Evolutionary conservation across 169 alveolate genomes (phyloP), one percentile per base, ranked within the genome.

Genomic region (Cryptosporidium tyzzeri): DNA sequence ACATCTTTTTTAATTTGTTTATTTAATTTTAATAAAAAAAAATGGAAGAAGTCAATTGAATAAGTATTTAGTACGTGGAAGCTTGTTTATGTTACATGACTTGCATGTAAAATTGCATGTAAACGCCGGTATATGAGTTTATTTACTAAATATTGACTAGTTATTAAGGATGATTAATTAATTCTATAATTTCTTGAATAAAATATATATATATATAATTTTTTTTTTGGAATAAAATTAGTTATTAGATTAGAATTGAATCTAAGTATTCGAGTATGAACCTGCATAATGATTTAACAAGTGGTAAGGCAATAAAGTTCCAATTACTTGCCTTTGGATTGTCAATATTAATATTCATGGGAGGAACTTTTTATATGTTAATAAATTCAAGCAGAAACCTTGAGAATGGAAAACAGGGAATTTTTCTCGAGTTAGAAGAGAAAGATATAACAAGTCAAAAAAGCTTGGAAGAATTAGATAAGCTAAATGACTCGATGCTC

Each of bases 61-160:
- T 21, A 26, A 55, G 14, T 45, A 70, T 44, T 53, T 73, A 41
- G 35, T 53, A 73, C 68, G 70, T 53, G 70, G 70, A 73, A 73
- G 70, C 67, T 71, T 51, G 10, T 18, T 21, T 33, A n/a, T 53
- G 23, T 59, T 55, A 62, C 71, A 59, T 59, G 86, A n/a, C 33
- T n/a, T 41, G 71, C 86, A 73, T 73, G 86, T 73, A 53, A 69
- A 69, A 23, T 73, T 73, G 68, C 61, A 73, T 53, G 68, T 37
- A 58, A 73, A 73, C 6, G 26, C 62, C 86, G 53, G 86, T 73
- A 53, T 73, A 3, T 10, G 48, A 41, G 33, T 18, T 37, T 73
- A 16, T 41, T 48, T 55, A n/a, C 53, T 37, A 29, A 65, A 65
- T 26, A 37, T 65, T 65, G 48, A 65, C 71, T 65, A 65, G 71